Percentiles rank a stretch among this genome's conserved stretches.
Evolutionary conservation across 2,329 filamentous ascomycete species (phyloP).

Genomic region (Rhinocladiella similis): DNA sequence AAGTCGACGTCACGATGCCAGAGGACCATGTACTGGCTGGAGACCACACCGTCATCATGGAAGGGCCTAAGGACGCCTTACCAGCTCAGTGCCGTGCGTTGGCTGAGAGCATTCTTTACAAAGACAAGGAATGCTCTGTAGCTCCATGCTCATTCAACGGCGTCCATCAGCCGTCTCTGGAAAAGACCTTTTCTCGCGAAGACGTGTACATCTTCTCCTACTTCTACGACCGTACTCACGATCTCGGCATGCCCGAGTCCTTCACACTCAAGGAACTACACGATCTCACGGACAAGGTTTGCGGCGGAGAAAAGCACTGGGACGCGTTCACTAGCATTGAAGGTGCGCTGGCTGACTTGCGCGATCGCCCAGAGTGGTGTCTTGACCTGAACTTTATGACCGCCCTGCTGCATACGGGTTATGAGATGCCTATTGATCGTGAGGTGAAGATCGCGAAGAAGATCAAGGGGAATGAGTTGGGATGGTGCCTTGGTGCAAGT

Average conservation of each 20-base stretch:
- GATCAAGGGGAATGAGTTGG: slow-evolving; percentile 93
- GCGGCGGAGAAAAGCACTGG: slow-evolving; percentile 75
- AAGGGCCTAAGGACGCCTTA: slow-evolving; percentile 72
- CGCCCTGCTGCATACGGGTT: slow-evolving; percentile 87
- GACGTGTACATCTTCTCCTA: slow-evolving; percentile 97
- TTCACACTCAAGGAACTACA: slow-evolving; percentile 91
- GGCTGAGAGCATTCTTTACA: slow-evolving; percentile 86
- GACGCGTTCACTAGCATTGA: slow-evolving; percentile 75
- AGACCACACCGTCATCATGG: slow-evolving; percentile 76
- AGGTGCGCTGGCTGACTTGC: slow-evolving; percentile 76
- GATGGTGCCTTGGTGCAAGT: slow-evolving; percentile 96
- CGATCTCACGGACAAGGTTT: slow-evolving; percentile 81
- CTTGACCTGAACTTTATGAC: slow-evolving; percentile 97
- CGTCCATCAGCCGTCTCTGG: slow-evolving; percentile 87
- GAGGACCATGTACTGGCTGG: slow-evolving; percentile 66
- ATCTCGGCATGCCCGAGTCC: slow-evolving; percentile 96
- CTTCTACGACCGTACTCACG: slow-evolving; percentile 93
- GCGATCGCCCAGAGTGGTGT: slow-evolving; percentile 83
- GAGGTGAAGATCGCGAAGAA: slow-evolving; percentile 99
- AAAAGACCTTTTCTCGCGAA: slow-evolving; percentile 87
- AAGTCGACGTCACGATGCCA: slow-evolving; percentile 71
- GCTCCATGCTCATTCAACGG: slow-evolving; percentile 98
- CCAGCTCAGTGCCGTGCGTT: slow-evolving; percentile 86
- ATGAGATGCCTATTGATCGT: slow-evolving; percentile 94
- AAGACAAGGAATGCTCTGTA: slow-evolving; percentile 77